These are phyloP conservation scores for Aspergillus amoenus DNA, from an alignment of 2,329 filamentous ascomycete genomes.

Conservation along the genomic window DNA sequence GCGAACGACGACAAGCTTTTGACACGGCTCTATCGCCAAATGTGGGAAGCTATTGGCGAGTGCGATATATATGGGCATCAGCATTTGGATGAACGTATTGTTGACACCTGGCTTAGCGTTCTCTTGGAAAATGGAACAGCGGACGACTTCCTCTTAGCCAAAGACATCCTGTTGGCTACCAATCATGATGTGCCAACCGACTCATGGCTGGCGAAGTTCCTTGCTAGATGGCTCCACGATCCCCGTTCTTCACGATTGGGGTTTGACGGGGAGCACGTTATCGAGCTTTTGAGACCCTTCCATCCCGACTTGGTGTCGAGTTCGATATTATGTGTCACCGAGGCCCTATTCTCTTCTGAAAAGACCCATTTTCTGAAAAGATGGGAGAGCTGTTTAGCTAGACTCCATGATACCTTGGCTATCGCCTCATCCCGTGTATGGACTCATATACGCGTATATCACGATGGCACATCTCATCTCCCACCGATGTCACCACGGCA, in stretches of 20 bases:
- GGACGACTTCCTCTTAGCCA: constrained; percentile 25
- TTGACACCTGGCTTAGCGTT: constrained; percentile 33
- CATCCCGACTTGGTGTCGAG: constrained; percentile 24
- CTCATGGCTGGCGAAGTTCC: constrained; percentile 27
- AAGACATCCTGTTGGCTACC: constrained; percentile 31
- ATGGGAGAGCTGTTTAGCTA: constrained; percentile 32
- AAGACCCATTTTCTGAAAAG: constrained; percentile 25
- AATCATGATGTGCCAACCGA: not conserved
- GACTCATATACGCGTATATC: constrained; percentile 19
- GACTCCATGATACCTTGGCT: constrained; percentile 18
- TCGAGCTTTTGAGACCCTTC: constrained; percentile 23
- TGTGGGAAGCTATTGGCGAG: constrained; percentile 39
- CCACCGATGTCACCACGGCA: constrained; percentile 17
- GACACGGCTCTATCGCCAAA: constrained; percentile 24
- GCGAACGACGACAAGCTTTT: constrained; percentile 19
- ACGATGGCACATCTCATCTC: not conserved
- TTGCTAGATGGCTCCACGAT: constrained; percentile 27
- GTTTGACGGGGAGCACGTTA: constrained; percentile 15
- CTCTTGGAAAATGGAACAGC: constrained; percentile 19
- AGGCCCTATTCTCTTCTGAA: constrained; percentile 26
- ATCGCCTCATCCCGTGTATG: constrained; percentile 27
- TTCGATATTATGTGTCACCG: constrained; percentile 34
- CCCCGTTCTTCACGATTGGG: constrained; percentile 7
- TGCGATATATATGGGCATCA: constrained; percentile 35
- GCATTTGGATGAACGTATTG: constrained; percentile 31